Conservation (phyloP, 164 flowering plant genomes). For the Nymphaea colorata region DNA sequence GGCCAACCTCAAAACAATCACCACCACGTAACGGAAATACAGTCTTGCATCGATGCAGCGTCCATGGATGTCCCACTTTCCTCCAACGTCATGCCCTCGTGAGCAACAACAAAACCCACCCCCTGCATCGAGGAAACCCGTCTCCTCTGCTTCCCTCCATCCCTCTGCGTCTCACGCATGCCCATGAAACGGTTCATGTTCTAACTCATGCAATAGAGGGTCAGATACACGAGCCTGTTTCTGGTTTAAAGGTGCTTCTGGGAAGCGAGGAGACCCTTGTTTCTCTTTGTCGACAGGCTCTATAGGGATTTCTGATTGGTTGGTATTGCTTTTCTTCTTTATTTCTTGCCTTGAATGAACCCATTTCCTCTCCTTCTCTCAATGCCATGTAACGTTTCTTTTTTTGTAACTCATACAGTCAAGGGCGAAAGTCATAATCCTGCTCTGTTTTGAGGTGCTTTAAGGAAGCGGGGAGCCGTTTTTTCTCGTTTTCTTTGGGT, state of each 20-base stretch:
- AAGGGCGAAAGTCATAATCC: background rate
- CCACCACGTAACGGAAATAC: background rate
- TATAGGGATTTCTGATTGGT: background rate
- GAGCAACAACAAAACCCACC: background rate
- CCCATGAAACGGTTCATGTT: background rate
- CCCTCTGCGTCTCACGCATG: background rate
- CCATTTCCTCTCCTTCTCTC: too few species aligned
- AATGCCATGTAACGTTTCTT: too few species aligned
- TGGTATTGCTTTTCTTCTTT: background rate
- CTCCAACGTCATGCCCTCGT: background rate
- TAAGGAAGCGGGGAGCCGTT: background rate
- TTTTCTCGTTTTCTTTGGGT: background rate
- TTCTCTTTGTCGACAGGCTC: background rate
- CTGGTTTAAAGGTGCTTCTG: background rate
- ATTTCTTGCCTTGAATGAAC: too few species aligned
- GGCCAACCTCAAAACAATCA: background rate
- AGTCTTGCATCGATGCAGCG: background rate
- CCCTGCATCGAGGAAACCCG: too few species aligned
- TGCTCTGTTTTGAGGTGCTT: background rate
- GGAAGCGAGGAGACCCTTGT: background rate
- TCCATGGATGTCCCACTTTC: background rate
- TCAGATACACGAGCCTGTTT: background rate
- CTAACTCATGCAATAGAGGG: background rate
- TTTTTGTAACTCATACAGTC: too few species aligned
- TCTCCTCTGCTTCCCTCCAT: too few species aligned